Base-by-base conservation (phyloP, 164 flowering plant species). In the Paratinospora sagittata region DNA sequence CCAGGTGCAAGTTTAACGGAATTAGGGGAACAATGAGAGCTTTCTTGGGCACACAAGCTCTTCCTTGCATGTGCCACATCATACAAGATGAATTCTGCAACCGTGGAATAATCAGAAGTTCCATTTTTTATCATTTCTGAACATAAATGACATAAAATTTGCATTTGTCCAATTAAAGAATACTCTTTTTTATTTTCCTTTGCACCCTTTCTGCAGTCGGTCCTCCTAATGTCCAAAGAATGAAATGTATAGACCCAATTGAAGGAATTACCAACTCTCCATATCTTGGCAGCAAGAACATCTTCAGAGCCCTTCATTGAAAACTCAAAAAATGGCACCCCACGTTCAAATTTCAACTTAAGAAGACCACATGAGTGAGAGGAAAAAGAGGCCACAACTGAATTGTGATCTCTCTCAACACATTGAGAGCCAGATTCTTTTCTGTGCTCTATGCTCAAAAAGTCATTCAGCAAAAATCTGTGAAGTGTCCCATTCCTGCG, bases 241-340 rank as follows among this genome's bases (percentile, higher is more conserved):
- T 91, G 96, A 80, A 95, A 95, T 0, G 96, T 91, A 76, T 95
- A 95, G 8, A 87, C 83, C 92, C 94, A 91, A 62, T 83, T 86
- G 66, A 76, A 82, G 34, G 87, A 81, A 76, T 86, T 75, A 37
- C 82, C 85, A 0, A 77, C 77, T 68, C 79, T 90, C 90, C 93
- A 84, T 70, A 87, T 80, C 80, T 82, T 88, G 62, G 98, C 96
- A 30, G 85, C 73, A 43, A 89, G 78, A 72, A 80, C 75, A 39
- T 90, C 90, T 72, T 89, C 95, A 0, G 86, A 84, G 62, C 78
- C 80, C 61, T 80, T 84, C 72, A 84, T 33, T 1, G 89, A 81
- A 77, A 92, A 90, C 82, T 90, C 88, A 71, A 89, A 92, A 70
- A 70, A 78, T 24, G 90, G 94, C 17, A 79, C 63, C 43, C 93